These are phyloP conservation scores for Neonectria coccinea DNA, from an alignment of 2,329 filamentous ascomycete genomes.

Conservation along the genomic window DNA sequence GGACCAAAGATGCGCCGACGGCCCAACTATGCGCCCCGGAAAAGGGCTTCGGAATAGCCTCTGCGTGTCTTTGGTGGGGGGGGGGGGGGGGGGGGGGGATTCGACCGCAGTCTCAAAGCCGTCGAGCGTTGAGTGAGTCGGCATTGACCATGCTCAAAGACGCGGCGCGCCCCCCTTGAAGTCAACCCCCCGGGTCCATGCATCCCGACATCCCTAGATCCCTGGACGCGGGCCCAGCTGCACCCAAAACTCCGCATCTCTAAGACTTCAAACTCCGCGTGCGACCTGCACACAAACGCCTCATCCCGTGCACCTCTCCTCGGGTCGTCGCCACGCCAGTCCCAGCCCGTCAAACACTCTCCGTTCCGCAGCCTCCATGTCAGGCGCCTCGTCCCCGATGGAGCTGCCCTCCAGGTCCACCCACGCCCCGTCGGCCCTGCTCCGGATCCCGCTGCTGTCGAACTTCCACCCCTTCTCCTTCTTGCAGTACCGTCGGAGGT, in stretches of 20 bases:
- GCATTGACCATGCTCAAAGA: neutral
- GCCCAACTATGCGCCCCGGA: constrained; percentile 34
- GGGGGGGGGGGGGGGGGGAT: too few relatives aligned
- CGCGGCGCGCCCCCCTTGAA: neutral
- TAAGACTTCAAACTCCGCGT: constrained; percentile 32
- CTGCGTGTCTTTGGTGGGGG: neutral
- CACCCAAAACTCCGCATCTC: constrained; percentile 35
- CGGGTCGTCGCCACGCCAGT: constrained; percentile 73
- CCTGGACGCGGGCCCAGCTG: constrained; percentile 2
- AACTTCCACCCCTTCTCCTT: constrained; percentile 82
- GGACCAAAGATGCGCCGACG: constrained; percentile 34
- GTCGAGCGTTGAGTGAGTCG: neutral
- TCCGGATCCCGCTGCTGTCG: constrained; percentile 87
- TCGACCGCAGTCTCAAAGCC: constrained; percentile 8
- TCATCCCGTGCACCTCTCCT: constrained; percentile 76
- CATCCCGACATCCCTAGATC: neutral
- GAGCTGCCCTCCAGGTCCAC: constrained; percentile 74
- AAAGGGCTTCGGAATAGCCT: neutral
- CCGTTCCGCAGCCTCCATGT: constrained; percentile 80
- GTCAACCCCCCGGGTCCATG: neutral
- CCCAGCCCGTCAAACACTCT: constrained; percentile 83
- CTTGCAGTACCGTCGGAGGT: constrained; percentile 84
- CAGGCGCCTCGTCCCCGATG: constrained; percentile 60
- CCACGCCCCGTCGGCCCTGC: constrained; percentile 71
- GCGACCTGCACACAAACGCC: neutral